Conservation (phyloP, 768 basidiomycete genomes). For the Dendrothele bispora region DNA sequence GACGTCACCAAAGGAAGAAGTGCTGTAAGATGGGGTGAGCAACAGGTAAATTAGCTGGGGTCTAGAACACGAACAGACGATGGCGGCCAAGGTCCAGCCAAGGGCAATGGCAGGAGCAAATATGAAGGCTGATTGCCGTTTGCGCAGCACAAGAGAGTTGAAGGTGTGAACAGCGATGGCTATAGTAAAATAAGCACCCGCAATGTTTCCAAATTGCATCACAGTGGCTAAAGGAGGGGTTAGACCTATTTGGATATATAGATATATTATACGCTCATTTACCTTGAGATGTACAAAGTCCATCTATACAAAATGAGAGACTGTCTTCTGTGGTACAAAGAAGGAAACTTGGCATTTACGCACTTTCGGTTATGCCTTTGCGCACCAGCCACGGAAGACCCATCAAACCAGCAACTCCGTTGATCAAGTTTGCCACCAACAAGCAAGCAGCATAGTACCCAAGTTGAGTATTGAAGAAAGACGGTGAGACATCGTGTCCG, state of each 20-base stretch:
- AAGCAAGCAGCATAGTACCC: slow-evolving; percentile 69
- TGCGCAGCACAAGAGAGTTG: slow-evolving; percentile 59
- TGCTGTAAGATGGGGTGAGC: slow-evolving; percentile 22
- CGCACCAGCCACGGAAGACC: slow-evolving; percentile 48
- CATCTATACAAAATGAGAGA: slow-evolving; percentile 29
- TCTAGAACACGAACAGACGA: slow-evolving; percentile 43
- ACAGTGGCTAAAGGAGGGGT: slow-evolving; percentile 44
- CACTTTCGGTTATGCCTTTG: slow-evolving; percentile 50
- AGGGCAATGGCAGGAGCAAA: slow-evolving; percentile 39
- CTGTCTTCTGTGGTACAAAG: background rate
- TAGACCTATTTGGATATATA: no score
- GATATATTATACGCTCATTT: no score
- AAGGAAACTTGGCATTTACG: slow-evolving; percentile 12
- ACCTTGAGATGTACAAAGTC: slow-evolving; percentile 64
- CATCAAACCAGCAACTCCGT: slow-evolving; percentile 52
- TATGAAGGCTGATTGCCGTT: slow-evolving; percentile 49
- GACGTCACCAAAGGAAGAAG: slow-evolving; percentile 34
- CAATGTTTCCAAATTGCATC: slow-evolving; percentile 62
- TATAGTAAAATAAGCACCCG: slow-evolving; percentile 63
- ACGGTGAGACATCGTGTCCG: slow-evolving; percentile 20
- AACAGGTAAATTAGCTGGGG: background rate
- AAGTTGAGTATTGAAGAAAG: slow-evolving; percentile 71
- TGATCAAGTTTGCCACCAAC: slow-evolving; percentile 57
- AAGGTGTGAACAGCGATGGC: slow-evolving; percentile 69
- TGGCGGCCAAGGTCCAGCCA: slow-evolving; percentile 55